Percentiles rank a stretch among this genome's conserved stretches.
phyloP scores from a whole-genome alignment of 768 basidiomycete species.

The Candolleomyces aberdarensis region DNA sequence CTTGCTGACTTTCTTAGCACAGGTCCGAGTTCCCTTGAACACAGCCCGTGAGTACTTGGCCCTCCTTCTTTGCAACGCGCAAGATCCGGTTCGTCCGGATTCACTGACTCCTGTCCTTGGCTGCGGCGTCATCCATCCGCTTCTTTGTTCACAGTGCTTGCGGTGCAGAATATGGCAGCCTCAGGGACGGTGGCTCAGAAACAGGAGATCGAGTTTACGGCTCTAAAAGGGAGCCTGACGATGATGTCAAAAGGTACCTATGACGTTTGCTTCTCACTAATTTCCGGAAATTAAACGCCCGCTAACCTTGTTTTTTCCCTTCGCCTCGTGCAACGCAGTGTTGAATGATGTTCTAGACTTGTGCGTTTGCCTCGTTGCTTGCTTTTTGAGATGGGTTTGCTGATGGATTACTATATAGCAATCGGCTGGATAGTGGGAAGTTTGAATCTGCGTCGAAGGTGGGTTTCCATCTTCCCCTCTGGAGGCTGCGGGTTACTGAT shows the following conservation, averaged over 20 bases:
- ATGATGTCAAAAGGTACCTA: slow-evolving; percentile 83
- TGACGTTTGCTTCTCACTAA: background rate
- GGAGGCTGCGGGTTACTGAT: slow-evolving; percentile 5
- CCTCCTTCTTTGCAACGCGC: too few species aligned
- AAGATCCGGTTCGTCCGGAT: too few species aligned
- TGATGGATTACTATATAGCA: slow-evolving; percentile 37
- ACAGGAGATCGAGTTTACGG: slow-evolving; percentile 86
- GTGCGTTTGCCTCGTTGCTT: slow-evolving; percentile 34
- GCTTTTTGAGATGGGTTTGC: background rate
- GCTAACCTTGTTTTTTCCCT: slow-evolving; percentile 5
- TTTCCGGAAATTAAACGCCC: background rate
- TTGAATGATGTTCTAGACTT: slow-evolving; percentile 82
- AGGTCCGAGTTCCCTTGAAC: slow-evolving; percentile 80
- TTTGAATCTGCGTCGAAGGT: slow-evolving; percentile 70
- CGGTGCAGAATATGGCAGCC: slow-evolving; percentile 91
- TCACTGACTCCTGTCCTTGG: too few species aligned
- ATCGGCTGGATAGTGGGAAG: slow-evolving; percentile 83
- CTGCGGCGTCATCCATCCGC: background rate
- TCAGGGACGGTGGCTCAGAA: slow-evolving; percentile 67
- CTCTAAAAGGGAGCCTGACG: slow-evolving; percentile 73
- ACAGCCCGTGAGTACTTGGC: slow-evolving; percentile 52
- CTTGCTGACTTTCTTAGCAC: slow-evolving; percentile 26
- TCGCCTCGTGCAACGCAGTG: slow-evolving; percentile 33
- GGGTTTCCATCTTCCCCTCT: slow-evolving; percentile 9
- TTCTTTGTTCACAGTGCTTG: slow-evolving; percentile 46